Conservation (phyloP, 331 rosid genomes). For the Rhamnella rubrinervis region DNA sequence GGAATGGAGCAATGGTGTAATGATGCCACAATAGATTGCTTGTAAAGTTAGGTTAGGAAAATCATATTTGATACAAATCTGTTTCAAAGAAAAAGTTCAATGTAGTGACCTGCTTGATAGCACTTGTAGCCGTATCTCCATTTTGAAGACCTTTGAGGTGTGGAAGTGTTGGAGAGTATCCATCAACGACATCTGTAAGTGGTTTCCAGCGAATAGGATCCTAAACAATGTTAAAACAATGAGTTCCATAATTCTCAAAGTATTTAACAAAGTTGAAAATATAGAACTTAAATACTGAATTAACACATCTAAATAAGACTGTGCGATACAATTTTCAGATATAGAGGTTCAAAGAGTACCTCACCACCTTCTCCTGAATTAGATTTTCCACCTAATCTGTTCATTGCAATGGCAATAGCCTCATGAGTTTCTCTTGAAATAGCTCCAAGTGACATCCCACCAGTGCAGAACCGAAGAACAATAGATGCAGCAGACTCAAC, state of each 20-base stretch:
- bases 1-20: background rate
- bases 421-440: constrained; percentile 99
- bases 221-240: constrained; percentile 37
- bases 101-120: constrained; percentile 89
- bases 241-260: constrained; percentile 9
- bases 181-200: constrained; percentile 93
- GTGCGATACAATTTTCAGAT: background rate
- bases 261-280: background rate
- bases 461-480: constrained; percentile 93
- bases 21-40: background rate
- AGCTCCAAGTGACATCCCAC: constrained; percentile 99
- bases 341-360: constrained; percentile 43
- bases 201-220: constrained; percentile 99
- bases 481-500: constrained; percentile 94
- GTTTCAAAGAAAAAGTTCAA: constrained; percentile 25
- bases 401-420: constrained; percentile 99
- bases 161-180: constrained; percentile 96
- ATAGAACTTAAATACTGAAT: constrained; percentile 4
- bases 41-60: background rate
- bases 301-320: constrained; percentile 9
- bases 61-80: background rate
- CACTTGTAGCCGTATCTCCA: constrained; percentile 99
- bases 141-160: constrained; percentile 99
- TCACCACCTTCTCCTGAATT: constrained; percentile 99
- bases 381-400: constrained; percentile 95